A percentile compares a stretch with the other conserved stretches of the same genome.
phyloP scores from a whole-genome alignment of 2,329 filamentous ascomycete species.

The Penicillium griseofulvum region DNA sequence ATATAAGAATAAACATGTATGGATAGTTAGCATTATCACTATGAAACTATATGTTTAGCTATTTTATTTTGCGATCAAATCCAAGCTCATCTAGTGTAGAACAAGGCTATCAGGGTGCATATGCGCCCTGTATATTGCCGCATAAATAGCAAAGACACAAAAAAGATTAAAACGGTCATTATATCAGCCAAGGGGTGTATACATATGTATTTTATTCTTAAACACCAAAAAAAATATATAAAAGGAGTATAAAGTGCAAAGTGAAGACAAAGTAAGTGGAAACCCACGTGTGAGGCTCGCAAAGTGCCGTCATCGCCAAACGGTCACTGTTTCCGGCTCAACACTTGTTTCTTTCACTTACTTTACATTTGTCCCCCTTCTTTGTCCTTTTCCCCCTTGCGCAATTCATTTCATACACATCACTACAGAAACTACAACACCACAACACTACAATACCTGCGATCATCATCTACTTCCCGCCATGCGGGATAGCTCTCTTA shows the following conservation, averaged over 20 bases:
- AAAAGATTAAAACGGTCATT: neutral
- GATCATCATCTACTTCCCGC: constrained; percentile 11
- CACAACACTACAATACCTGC: neutral
- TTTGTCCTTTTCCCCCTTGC: neutral
- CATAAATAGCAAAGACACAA: neutral
- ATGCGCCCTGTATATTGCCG: neutral
- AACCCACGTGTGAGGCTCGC: constrained; percentile 11
- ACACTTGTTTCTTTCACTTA: constrained; percentile 2
- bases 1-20: neutral
- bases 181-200: neutral
- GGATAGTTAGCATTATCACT: neutral
- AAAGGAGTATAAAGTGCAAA: neutral
- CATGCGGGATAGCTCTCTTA: constrained; percentile 44
- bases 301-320: constrained; percentile 24
- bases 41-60: neutral
- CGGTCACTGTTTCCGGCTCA: constrained; percentile 20
- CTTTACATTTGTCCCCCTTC: neutral
- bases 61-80: neutral
- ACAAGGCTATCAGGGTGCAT: neutral
- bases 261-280: neutral
- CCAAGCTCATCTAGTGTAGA: neutral
- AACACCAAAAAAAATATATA: neutral
- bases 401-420: neutral
- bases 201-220: neutral
- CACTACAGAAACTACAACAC: neutral